These are phyloP conservation scores for Termitomyces sp. DNA, from an alignment of 768 basidiomycete genomes.

Conservation along the genomic window DNA sequence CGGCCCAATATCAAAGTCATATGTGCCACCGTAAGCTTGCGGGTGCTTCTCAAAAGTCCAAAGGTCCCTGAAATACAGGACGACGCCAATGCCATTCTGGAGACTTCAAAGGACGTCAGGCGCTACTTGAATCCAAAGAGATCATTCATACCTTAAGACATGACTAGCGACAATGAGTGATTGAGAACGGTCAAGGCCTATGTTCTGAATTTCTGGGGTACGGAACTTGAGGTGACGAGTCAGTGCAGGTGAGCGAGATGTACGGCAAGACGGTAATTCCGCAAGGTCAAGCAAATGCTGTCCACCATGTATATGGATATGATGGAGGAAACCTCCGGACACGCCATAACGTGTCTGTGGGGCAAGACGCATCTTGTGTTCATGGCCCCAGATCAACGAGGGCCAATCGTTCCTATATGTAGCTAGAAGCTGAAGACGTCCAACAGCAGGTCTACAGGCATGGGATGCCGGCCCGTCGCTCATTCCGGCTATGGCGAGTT, in stretches of 20 bases:
- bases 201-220: constrained; percentile 35
- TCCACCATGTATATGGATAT: constrained; percentile 30
- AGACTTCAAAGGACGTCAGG: constrained; percentile 17
- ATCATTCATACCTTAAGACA: constrained; percentile 27
- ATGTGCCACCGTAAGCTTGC: constrained; percentile 31
- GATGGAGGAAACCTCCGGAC: constrained; percentile 41
- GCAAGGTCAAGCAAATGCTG: constrained; percentile 37
- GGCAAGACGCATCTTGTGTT: constrained; percentile 36
- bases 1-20: constrained; percentile 34
- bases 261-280: constrained; percentile 45
- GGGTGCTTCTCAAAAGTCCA: constrained; percentile 53
- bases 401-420: constrained; percentile 47
- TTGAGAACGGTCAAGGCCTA: constrained; percentile 40
- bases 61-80: constrained; percentile 49
- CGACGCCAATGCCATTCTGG: constrained; percentile 34
- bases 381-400: constrained; percentile 39
- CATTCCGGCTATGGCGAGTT: constrained; percentile 45
- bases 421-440: constrained; percentile 39
- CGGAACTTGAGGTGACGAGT: constrained; percentile 41
- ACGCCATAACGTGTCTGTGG: constrained; percentile 31
- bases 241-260: constrained; percentile 33
- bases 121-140: neutral
- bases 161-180: constrained; percentile 38
- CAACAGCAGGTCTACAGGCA: constrained; percentile 28
- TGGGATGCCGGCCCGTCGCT: constrained; percentile 40